Base-by-base conservation (phyloP, 495 filamentous ascomycete species). In the Hypoxylon intermedium region DNA sequence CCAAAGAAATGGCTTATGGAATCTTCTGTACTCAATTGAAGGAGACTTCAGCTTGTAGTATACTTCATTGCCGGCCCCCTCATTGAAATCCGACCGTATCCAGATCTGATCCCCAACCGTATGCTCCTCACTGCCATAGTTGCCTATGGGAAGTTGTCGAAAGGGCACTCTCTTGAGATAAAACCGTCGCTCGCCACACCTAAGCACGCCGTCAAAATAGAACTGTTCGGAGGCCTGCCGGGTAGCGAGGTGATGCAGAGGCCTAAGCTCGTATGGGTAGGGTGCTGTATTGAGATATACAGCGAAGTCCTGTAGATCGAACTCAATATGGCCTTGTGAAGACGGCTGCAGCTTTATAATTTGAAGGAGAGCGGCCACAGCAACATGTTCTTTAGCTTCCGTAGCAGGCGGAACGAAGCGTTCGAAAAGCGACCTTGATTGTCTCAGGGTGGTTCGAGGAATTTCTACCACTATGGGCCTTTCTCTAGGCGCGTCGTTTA, bases 11-110 rank as follows among this genome's bases (percentile, higher is more conserved):
- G 81, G 76, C 5, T 75, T 44, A 50, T 85, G 76, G 59, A 83
- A 91, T 16, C 83, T 66, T 30, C 18, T 38, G 58, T 92, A 92
- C 41, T 85, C 82, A 0, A 58, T 20, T 0, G 85, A 71, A 5
- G 88, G 85, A 1, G 68, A 74, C 12, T 64, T 71, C 1, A 92
- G 69, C 12, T 76, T 75, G 63, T 91, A 92, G 74, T 87, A 91
- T 5, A 89, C 67, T 23, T 81, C 68, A 0, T 55, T 58, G 5
- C 40, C 56, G 13, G 60, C 56, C 1, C 68, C 67, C 0, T 70
- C 40, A 11, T 75, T 67, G 0, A 64, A 15, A 7, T 33, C 20
- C 0, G 86, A 86, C 37, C 84, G 80, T 23, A 91, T 81, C 82
- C 85, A 90, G 16, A 90, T 79, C 23, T 82, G 73, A 7, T 70